These are phyloP conservation scores for Cinnamomum micranthum DNA, from an alignment of 164 flowering plant species.

Conservation along the genomic window DNA sequence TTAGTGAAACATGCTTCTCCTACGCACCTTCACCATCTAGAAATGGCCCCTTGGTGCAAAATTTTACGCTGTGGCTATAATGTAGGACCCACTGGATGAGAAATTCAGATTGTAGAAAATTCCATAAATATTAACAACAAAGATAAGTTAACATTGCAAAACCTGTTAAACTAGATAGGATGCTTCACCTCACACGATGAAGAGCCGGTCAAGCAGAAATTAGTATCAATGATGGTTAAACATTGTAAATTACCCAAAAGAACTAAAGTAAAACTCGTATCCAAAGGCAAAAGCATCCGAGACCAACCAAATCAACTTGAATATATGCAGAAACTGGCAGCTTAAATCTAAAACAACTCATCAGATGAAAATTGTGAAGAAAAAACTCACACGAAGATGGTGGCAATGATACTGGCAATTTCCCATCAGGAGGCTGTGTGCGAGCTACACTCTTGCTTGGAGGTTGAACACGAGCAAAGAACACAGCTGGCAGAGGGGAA, in stretches of 20 bases:
- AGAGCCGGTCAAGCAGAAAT: too few species aligned
- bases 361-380: slow-evolving; percentile 3
- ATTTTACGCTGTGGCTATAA: too few species aligned
- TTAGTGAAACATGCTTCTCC: neutral
- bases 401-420: slow-evolving; percentile 26
- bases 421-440: slow-evolving; percentile 26
- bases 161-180: neutral
- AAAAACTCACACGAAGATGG: slow-evolving; percentile 54
- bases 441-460: slow-evolving; percentile 35
- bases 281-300: neutral
- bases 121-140: neutral
- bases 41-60: too few species aligned
- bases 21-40: too few species aligned
- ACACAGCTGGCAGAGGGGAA: slow-evolving; percentile 55
- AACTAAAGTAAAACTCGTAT: too few species aligned
- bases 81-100: neutral
- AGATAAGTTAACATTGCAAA: neutral
- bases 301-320: neutral
- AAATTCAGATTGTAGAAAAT: neutral
- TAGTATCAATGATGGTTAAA: too few species aligned
- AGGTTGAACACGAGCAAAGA: slow-evolving; percentile 48
- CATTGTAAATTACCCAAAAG: too few species aligned
- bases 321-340: neutral
- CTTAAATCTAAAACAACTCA: neutral
- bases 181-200: too few species aligned